Evolutionary conservation across 257 asterid species (phyloP), one percentile per base, ranked within the genome.

Genomic region (Solanum virginianum): DNA sequence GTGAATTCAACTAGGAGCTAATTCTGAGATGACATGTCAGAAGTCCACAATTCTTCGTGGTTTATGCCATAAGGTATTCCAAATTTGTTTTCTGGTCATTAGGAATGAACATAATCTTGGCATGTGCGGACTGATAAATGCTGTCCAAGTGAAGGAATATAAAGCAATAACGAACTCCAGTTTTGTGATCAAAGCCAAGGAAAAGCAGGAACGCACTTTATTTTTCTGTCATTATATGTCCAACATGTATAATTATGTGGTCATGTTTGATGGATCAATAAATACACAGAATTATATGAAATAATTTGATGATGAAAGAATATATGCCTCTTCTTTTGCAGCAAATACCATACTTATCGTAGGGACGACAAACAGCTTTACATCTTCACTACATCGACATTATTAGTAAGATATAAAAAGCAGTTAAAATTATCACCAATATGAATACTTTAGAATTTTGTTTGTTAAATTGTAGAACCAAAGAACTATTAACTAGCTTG

Each of bases 61-160:
- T 84, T 95, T 97, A 83, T 97, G 99, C 85, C 98, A 92, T 47
- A 97, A 97, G 99, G 99, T 97, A 87, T 84, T 81, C 45, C 71
- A 82, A 80, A 54, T 84, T 51, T 47, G 92, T 32, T 2, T 68
- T 32, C 39, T 51, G 82, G 57, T 15, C 45, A 15, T 24, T 77
- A 77, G 57, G 82, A 49, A 77, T 51, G 41, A 53, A 16, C 82
- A 20, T 41, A 71, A 71, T 71, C 55, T 22, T 41, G 29, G 18
- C 55, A 71, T 70, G 80, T 39, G 24, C 6, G 4, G 62, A n/a
- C 20, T 71, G 80, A 41, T 71, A 71, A 71, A 20, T 41, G 18
- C 29, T 69, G 10, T 71, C 80, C 18, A 18, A 10, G 54, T 71
- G 80, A 71, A 70, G 20, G 22, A 71, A 18, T 9, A 41, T 29